Evolutionary conservation across 257 asterid genomes (phyloP), one percentile per base, ranked within the genome.

Genomic region (Primulina tabacum): DNA sequence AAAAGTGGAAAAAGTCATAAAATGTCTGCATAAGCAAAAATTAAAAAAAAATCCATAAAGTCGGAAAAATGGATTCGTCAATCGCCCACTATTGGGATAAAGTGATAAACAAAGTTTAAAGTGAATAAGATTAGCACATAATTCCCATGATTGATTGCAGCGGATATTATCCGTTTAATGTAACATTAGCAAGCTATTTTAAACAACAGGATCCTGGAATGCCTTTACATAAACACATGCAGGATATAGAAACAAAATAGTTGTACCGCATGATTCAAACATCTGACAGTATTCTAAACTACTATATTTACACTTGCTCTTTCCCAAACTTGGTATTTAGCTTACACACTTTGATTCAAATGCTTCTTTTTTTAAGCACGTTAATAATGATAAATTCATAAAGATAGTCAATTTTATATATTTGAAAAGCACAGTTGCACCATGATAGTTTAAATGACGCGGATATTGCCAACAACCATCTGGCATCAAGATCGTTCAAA

Each of bases 1-100:
- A 53, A 75, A 57, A 6, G 26, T 69, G 69, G 34, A 12, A 28
- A 40, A 68, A 52, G 7, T 38, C 65, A 50, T 47, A 12, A 52
- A 67, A 16, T 55, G 40, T 64, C 60, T 58, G 30, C 20, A 60
- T 32, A 50, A 33, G 14, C 52, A 72, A 71, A 53, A 16, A 5
- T 10, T 6, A 8, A 34, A 62, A 14, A 43, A 4, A 40, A 3
- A 43, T 14, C n/a, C 55, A 43, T 43, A 43, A 12, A 12, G 7
- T 43, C 55, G 14, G 17, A 43, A 26, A 35, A 33, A 11, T 18
- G 35, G 60, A 18, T 62, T 2, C 10, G 20, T 62, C 26, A 16
- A 17, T 50, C 3, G 11, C n/a, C 29, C 50, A 17, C 0, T 38
- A 60, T 69, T 47, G 33, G 47, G 5, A 40, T 24, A 38, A 7